Evolutionary conservation across 768 basidiomycete species (phyloP).

Genomic region (Psilocybe tampanensis): DNA sequence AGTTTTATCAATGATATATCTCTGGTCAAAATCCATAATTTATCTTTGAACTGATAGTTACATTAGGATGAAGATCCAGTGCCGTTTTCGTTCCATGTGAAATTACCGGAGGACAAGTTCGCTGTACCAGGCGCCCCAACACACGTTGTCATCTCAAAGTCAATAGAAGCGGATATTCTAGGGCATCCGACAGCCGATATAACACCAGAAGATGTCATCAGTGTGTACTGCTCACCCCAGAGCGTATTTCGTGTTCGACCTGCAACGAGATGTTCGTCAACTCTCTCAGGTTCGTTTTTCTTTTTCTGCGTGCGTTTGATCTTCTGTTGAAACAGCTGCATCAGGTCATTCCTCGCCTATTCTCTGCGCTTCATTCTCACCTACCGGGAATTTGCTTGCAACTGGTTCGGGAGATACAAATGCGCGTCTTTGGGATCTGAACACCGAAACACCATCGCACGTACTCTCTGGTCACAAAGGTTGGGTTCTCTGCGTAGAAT

Average conservation of each 20-base stretch:
- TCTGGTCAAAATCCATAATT: slow-evolving; percentile 20
- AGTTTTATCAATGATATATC: slow-evolving; percentile 23
- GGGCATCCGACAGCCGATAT: slow-evolving; percentile 70
- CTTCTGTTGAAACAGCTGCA: slow-evolving; percentile 2
- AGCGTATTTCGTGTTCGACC: slow-evolving; percentile 94
- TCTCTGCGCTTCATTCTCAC: slow-evolving; percentile 93
- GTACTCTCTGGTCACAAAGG: slow-evolving; percentile 88
- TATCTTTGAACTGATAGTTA: slow-evolving; percentile 20
- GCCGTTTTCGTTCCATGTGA: slow-evolving; percentile 90
- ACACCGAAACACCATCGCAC: slow-evolving; percentile 90
- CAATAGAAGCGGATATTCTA: slow-evolving; percentile 82
- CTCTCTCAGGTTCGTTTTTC: slow-evolving; percentile 69
- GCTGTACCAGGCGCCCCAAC: slow-evolving; percentile 61
- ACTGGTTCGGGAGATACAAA: slow-evolving; percentile 96
- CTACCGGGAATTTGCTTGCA: slow-evolving; percentile 87
- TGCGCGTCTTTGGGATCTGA: slow-evolving; percentile 91
- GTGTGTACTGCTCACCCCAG: slow-evolving; percentile 91
- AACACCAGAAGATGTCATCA: slow-evolving; percentile 84
- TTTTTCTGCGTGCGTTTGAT: not conserved
- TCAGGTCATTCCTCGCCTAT: slow-evolving; percentile 91
- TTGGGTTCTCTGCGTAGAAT: slow-evolving; percentile 97
- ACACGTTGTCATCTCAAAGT: slow-evolving; percentile 81
- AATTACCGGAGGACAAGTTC: slow-evolving; percentile 58
- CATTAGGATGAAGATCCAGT: slow-evolving; percentile 82
- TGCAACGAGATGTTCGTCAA: slow-evolving; percentile 92